Percentiles rank a stretch among this genome's conserved stretches.
Evolutionary conservation across 228 moss, liverwort and hornwort genomes (phyloP).

Genomic region (Sphagnum magellanicum): DNA sequence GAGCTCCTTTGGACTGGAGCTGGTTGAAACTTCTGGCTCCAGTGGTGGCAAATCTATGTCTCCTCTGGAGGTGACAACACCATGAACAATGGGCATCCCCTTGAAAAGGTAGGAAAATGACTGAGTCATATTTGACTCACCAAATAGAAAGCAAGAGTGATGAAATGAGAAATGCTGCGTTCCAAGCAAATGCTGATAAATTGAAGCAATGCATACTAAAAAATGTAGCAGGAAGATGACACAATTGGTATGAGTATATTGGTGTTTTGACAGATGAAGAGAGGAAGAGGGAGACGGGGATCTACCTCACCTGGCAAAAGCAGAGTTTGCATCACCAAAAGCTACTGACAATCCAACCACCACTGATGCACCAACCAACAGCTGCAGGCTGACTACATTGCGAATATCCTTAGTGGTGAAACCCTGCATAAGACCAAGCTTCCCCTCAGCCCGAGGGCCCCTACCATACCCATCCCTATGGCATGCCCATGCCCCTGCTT

Average conservation of each 20-base stretch:
- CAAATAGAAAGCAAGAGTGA: neutral
- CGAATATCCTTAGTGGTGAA: conserved; percentile 31
- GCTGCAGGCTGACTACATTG: conserved; percentile 33
- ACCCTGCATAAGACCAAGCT: conserved; percentile 11
- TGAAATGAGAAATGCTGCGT: neutral
- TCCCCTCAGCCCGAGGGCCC: conserved; percentile 7
- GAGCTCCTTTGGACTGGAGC: conserved; percentile 60
- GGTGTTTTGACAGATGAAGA: neutral
- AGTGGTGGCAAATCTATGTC: conserved; percentile 69
- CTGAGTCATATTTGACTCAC: neutral
- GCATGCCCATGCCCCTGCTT: neutral
- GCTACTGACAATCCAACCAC: conserved; percentile 51
- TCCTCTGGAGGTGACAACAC: conserved; percentile 25
- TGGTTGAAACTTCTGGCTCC: conserved; percentile 62
- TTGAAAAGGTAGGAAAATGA: neutral
- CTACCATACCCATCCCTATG: conserved; percentile 3
- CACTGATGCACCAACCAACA: conserved; percentile 36
- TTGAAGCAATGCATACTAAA: no score
- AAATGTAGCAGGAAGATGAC: no score
- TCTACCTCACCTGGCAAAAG: conserved; percentile 39
- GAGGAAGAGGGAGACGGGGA: neutral
- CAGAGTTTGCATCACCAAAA: conserved; percentile 39
- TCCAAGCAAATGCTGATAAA: neutral
- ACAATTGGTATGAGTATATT: neutral
- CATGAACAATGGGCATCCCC: neutral